A percentile compares a stretch with the other conserved stretches of the same genome.
phyloP scores from a whole-genome alignment of 495 filamentous ascomycete species.

The Trichoderma parareesei region DNA sequence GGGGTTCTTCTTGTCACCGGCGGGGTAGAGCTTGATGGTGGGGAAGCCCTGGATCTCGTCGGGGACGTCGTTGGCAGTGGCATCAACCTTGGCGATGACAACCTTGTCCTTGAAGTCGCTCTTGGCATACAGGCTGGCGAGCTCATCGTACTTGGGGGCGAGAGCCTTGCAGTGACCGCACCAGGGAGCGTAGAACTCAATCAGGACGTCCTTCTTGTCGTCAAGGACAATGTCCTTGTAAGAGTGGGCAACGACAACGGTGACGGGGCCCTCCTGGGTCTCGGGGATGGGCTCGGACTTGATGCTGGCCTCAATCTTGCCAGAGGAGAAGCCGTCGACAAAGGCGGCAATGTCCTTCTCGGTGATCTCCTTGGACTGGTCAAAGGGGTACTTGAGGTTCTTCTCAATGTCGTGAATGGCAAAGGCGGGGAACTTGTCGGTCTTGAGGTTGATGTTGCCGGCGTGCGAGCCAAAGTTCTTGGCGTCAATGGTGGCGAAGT shows the following conservation, averaged over 20 bases:
- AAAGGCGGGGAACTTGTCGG: constrained; percentile 91
- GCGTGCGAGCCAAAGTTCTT: constrained; percentile 92
- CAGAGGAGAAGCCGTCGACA: constrained; percentile 77
- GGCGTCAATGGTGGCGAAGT: constrained; percentile 97
- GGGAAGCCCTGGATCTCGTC: constrained; percentile 98
- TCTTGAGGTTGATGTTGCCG: constrained; percentile 93
- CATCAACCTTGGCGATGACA: constrained; percentile 95
- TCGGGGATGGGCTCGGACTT: constrained; percentile 98
- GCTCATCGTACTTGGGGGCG: constrained; percentile 85
- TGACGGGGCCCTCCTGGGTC: constrained; percentile 83
- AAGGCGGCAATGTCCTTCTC: constrained; percentile 69
- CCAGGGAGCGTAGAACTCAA: constrained; percentile 99
- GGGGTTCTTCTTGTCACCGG: constrained; percentile 75
- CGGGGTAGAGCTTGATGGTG: constrained; percentile 97
- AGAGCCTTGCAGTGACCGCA: constrained; percentile 98
- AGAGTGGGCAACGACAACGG: constrained; percentile 84
- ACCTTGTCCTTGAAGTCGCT: constrained; percentile 72
- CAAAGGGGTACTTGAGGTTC: constrained; percentile 95
- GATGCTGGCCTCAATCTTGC: constrained; percentile 88
- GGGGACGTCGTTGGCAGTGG: constrained; percentile 92
- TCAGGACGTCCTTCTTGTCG: constrained; percentile 90
- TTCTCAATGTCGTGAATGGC: constrained; percentile 94
- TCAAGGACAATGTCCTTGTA: constrained; percentile 91
- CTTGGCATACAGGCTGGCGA: constrained; percentile 70
- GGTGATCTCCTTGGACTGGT: constrained; percentile 75